Evolutionary conservation across 1,284 basidiomycete genomes (phyloP).

Genomic region (Microbotryum intermedium): DNA sequence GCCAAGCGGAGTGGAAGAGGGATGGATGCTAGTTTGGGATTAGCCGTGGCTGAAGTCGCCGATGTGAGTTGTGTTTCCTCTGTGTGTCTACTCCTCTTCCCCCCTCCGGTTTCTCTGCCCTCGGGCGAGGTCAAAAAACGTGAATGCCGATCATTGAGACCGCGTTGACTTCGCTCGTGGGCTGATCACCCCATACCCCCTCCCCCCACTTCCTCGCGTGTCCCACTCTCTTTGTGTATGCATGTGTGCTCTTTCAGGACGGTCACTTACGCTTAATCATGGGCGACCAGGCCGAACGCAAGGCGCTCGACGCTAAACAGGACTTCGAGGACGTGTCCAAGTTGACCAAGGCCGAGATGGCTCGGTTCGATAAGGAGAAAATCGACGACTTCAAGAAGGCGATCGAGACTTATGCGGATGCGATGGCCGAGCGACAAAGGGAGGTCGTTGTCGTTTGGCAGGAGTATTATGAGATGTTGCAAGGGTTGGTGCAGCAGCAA

Average conservation of each 20-base stretch:
- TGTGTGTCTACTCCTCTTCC: background rate
- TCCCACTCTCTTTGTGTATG: background rate
- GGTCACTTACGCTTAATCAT: conserved; percentile 21
- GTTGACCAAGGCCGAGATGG: conserved; percentile 81
- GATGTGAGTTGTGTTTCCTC: conserved; percentile 48
- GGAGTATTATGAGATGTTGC: conserved; percentile 8
- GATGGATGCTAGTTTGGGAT: conserved; percentile 55
- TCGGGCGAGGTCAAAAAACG: background rate
- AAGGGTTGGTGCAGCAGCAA: conserved; percentile 1
- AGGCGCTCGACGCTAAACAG: conserved; percentile 65
- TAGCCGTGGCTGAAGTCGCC: conserved; percentile 63
- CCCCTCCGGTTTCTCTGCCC: background rate
- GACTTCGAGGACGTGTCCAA: conserved; percentile 83
- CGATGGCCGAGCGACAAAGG: conserved; percentile 71
- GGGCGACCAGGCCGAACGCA: conserved; percentile 61
- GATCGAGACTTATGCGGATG: conserved; percentile 66
- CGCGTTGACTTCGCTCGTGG: background rate
- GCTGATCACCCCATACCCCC: background rate
- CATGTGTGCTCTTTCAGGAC: conserved; percentile 1
- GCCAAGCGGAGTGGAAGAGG: conserved; percentile 63
- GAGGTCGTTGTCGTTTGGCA: conserved; percentile 46
- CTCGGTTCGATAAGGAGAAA: conserved; percentile 86
- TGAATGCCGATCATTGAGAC: background rate
- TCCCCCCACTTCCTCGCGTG: background rate
- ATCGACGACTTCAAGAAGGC: conserved; percentile 77